Evolutionary conservation across 2,329 filamentous ascomycete species (phyloP), one percentile per base, ranked within the genome.

Genomic region (Pseudomassariella vexata): DNA sequence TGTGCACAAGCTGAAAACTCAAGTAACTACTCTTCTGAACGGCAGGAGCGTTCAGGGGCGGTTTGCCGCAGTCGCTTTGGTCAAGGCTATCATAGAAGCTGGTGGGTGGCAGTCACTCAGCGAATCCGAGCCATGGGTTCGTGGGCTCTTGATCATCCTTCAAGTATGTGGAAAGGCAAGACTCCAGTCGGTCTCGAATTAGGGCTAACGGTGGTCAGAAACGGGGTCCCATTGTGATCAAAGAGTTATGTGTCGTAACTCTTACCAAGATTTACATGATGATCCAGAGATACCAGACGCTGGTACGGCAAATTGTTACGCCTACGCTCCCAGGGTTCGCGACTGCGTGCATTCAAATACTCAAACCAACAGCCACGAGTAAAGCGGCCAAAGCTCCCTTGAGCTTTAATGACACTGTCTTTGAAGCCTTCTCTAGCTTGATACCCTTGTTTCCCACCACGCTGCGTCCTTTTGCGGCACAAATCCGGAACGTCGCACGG

Each of bases 231-330:
- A 56, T 73, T 6, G 75, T 81, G 4, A 79, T 79, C 20, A 94
- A 92, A 53, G 83, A 83, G 53, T 59, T 95, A 37, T 77, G 76
- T 44, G 66, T 95, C 30, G 73, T 92, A 39, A 77, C 85, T 10
- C 64, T 95, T 39, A 84, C 85, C 14, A 81, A 84, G 49, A 88
- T 95, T 45, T 95, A 92, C 61, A 72, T 79, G 45, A 73, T 92
- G 21, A 82, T 89, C 24, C 85, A 88, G 50, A 77, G 82, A 22
- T 88, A 88, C 51, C 85, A 83, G 38, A 92, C 86, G 7, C 67
- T 95, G 32, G 70, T 90, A 26, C 75, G 90, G 46, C 89, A 95
- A 53, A 85, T 95, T 39, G 89, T 85, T 1, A 94, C 88, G 0
- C 87, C 87, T 3, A 85, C 78, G 3, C 63, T 95, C 14, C 78